Evolutionary conservation across 2,329 filamentous ascomycete species (phyloP), one percentile per base, ranked within the genome.

Genomic region (Talaromyces pinophilus): DNA sequence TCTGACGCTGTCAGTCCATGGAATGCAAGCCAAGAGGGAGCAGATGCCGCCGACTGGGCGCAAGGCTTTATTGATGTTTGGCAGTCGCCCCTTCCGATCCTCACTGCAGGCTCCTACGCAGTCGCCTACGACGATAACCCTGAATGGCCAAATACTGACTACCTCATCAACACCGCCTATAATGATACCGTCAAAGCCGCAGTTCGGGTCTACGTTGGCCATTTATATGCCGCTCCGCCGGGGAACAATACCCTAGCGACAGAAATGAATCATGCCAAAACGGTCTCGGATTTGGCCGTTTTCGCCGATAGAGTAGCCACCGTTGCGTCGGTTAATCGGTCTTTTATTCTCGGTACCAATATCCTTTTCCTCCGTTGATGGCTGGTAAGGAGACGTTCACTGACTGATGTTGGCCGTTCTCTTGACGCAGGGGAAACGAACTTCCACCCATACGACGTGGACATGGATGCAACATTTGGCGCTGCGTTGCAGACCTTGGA

Each of bases 21-120:
- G 54, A 59, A 59, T 59, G 54, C 54, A 59, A 59, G 30, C 10
- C 54, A 59, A 59, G 54, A 59, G 54, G 54, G 54, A 59, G 54
- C 54, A 59, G 54, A 59, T 40, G 54, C 54, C 5, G 54, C 54
- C 15, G n/a, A 59, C 54, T 59, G 54, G 54, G 54, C 54, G 33
- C 54, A 59, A 40, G 54, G 54, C 28, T 59, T 59, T 59, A 59
- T 59, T 40, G 33, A 59, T 59, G 54, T 38, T 15, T 59, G 54
- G 54, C 28, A 59, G 28, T 40, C 54, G 54, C 28, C 28, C 54
- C 33, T 40, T 35, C 54, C 54, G 17, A 59, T 59, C 15, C 54
- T 59, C 10, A 59, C 54, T 59, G 54, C 54, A 38, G 54, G 54
- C 7, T 59, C 54, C 28, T 59, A 59, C 54, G 54, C 54, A 59